These are phyloP conservation scores for Termitomyces sp. DNA, from an alignment of 768 basidiomycete species.

Conservation along the genomic window DNA sequence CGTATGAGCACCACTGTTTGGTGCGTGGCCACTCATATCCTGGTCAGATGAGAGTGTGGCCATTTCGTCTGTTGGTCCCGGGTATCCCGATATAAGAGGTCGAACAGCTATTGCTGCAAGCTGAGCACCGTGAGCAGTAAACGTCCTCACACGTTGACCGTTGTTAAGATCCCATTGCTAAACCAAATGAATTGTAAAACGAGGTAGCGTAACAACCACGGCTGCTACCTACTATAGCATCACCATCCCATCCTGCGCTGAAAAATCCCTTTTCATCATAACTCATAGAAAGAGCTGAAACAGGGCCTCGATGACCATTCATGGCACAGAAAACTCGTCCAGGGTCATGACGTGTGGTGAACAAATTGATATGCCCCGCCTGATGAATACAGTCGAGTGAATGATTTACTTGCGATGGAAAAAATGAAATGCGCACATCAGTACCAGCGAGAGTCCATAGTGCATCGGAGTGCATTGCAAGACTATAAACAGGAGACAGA, in stretches of 20 bases:
- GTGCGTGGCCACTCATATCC: background rate
- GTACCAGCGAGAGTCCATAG: conserved; percentile 90
- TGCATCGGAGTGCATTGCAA: conserved; percentile 90
- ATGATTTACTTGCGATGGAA: background rate
- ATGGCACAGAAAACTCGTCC: conserved; percentile 72
- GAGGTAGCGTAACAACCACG: conserved; percentile 1
- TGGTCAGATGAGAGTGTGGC: conserved; percentile 5
- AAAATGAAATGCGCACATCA: conserved; percentile 48
- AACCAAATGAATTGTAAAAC: conserved; percentile 7
- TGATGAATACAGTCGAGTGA: conserved; percentile 25
- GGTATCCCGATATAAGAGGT: conserved; percentile 44
- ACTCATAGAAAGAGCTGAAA: conserved; percentile 80
- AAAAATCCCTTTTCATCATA: conserved; percentile 82
- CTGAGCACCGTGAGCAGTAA: conserved; percentile 79
- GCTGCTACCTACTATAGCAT: conserved; percentile 60
- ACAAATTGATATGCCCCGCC: conserved; percentile 90
- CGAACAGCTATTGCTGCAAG: conserved; percentile 76
- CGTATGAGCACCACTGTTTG: background rate
- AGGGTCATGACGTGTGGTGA: conserved; percentile 89
- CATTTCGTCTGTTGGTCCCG: conserved; percentile 16
- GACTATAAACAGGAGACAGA: conserved; percentile 78
- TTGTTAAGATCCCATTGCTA: conserved; percentile 99
- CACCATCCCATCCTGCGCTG: conserved; percentile 94
- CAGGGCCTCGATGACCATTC: conserved; percentile 71
- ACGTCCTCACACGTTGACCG: conserved; percentile 71